Evolutionary conservation across 2,329 filamentous ascomycete species (phyloP), one percentile per base, ranked within the genome.

Genomic region (Myotisia sp.): DNA sequence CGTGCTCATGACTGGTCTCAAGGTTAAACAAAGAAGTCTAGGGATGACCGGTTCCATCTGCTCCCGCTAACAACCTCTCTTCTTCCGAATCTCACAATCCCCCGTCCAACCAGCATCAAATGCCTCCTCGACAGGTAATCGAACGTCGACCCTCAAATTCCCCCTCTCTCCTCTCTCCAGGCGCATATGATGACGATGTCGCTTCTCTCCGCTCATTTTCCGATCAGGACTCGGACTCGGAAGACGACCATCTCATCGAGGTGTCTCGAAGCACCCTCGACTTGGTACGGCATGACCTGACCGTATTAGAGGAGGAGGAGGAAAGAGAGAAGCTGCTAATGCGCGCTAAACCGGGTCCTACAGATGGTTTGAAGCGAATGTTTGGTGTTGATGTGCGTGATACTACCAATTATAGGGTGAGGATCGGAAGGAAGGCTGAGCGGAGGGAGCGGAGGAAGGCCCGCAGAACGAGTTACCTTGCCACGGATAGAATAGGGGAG

Each of bases 291-390:
- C 74, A 79, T 54, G 79, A 85, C 51, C 65, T 74, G 27, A 67
- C 73, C 26, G 74, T 87, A 0, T 58, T 87, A 45, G 67, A 81
- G 46, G 79, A 85, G 44, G 79, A 86, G 53, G 81, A 86, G 34
- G 63, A 74, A 48, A 52, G 64, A 38, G 59, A 73, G 46, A 60
- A 57, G 26, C 49, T 64, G 3, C 62, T 56, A 16, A 60, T 34
- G n/a, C 36, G 23, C 5, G 37, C 28, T 14, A 34, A 59, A 9
- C 28, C 36, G 42, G 47, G 56, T 34, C 47, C 55, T 34, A 42
- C 53, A 12, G 47, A 54, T 37, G 52, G 55, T n/a, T 35, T 63
- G 39, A 42, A 52, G 36, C 47, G 59, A 41, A 52, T 62, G 45
- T 53, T 63, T 51, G 53, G 59, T 26, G 54, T 50, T 26, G 49